phyloP scores from a whole-genome alignment of 495 filamentous ascomycete genomes.

The Aspergillus coremiiformis region DNA sequence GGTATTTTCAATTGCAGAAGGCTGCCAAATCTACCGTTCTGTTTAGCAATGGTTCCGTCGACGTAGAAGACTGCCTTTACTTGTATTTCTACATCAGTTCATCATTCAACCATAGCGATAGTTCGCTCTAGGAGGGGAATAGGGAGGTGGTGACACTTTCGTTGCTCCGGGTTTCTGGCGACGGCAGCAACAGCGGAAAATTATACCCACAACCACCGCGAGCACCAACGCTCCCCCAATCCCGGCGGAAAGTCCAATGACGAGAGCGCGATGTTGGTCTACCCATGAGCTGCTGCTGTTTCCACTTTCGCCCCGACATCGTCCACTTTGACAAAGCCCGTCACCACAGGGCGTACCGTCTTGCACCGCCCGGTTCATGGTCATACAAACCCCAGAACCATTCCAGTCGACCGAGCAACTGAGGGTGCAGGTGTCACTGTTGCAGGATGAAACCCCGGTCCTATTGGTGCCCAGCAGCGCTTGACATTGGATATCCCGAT shows the following conservation, averaged over 20 bases:
- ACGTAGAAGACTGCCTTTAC: too few relatives aligned
- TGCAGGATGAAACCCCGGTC: constrained; percentile 5
- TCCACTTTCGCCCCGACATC: constrained; percentile 36
- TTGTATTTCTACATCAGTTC: too few relatives aligned
- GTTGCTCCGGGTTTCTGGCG: background rate
- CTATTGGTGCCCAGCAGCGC: background rate
- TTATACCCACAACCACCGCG: constrained; percentile 44
- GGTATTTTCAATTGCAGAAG: constrained; percentile 30
- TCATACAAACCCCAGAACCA: constrained; percentile 52
- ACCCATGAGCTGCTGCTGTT: constrained; percentile 60
- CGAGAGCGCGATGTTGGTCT: constrained; percentile 52
- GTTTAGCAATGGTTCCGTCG: constrained; percentile 26
- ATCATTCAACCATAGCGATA: too few relatives aligned
- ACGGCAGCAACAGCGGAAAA: constrained; percentile 37
- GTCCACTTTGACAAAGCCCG: constrained; percentile 62
- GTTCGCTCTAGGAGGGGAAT: too few relatives aligned
- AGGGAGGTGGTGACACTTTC: constrained; percentile 30
- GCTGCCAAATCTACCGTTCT: constrained; percentile 31
- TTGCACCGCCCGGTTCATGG: constrained; percentile 72
- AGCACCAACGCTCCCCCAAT: constrained; percentile 58
- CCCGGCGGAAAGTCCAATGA: constrained; percentile 57
- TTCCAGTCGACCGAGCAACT: constrained; percentile 57
- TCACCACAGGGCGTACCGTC: constrained; percentile 76
- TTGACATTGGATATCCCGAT: constrained; percentile 48
- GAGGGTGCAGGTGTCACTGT: constrained; percentile 67